Evolutionary conservation across 306 rosid species (phyloP), one percentile per base, ranked within the genome.

Genomic region (Acacia melanoxylon): DNA sequence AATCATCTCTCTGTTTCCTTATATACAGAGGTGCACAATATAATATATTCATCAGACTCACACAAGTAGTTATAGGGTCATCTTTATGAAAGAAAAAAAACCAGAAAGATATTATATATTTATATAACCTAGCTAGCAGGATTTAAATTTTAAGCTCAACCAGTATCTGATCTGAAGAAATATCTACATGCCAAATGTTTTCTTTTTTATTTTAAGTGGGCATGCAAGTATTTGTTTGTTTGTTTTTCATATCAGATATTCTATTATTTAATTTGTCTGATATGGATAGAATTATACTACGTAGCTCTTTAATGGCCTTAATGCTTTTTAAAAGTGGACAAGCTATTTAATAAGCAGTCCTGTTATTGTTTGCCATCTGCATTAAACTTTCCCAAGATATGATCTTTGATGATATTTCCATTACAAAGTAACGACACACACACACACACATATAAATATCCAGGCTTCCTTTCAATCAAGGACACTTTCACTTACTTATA

Each of bases 361-460:
- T 31, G 46, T 74, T 24, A 37, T 17, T 17, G 5, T 29, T 46
- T 49, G 76, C 62, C 62, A 72, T 54, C 24, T 48, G 10, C 24
- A 29, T 9, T 44, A 72, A 41, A 42, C 42, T 16, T 49, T 49
- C 20, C 16, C 62, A 3, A 9, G 16, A 19, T 13, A 73, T 74
- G 48, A 74, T 74, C 24, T 33, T 12, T 74, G 62, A 75, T 75
- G 79, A 37, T 58, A 75, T 75, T 54, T 56, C 79, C 68, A 75
- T 75, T 35, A 44, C 56, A 44, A 14, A 22, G 56, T 22, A 56
- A 2, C 8, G 15, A 75, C 51, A 56, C 31, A 29, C 31, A 29
- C 31, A 29, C 29, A 27, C 29, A 27, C 29, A 27, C 29, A 56
- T 22, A 75, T 33, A 56, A 40, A 37, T 75, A 56, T 54, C 68